Evolutionary conservation across 2,329 filamentous ascomycete genomes (phyloP).

Genomic region (Colletotrichum zoysiae): DNA sequence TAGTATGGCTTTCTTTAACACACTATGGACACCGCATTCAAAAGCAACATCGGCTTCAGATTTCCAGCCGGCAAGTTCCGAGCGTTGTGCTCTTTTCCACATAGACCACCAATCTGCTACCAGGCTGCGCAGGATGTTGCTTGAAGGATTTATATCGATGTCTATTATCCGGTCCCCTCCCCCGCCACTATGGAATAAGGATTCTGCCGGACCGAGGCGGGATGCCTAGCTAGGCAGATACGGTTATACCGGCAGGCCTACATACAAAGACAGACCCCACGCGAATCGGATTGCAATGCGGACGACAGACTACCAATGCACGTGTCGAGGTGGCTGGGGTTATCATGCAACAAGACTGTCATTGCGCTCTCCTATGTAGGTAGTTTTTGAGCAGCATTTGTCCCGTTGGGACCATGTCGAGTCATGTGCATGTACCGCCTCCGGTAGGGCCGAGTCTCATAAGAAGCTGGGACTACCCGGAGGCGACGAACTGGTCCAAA

Average conservation of each 20-base stretch:
- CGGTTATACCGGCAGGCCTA: background rate
- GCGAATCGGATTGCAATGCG: background rate
- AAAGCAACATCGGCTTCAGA: background rate
- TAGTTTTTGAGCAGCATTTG: background rate
- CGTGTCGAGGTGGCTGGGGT: constrained; percentile 1
- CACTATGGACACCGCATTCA: background rate
- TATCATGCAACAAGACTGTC: constrained; percentile 24
- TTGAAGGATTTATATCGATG: background rate
- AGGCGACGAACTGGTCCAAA: constrained; percentile 13
- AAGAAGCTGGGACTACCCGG: constrained; percentile 30
- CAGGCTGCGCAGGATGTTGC: background rate
- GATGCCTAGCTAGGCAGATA: background rate
- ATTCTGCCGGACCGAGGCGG: background rate
- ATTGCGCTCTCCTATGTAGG: background rate
- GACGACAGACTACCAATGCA: constrained; percentile 11
- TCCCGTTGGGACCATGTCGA: background rate
- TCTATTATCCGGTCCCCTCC: background rate
- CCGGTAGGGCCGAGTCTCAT: constrained; percentile 17
- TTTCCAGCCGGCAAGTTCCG: background rate
- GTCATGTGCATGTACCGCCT: constrained; percentile 20
- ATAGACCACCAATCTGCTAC: background rate
- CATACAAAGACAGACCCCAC: constrained; percentile 1
- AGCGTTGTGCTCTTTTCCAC: background rate
- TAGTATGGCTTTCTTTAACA: background rate
- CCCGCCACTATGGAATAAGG: background rate